Percentiles rank a stretch among this genome's conserved stretches.
Evolutionary conservation across 495 filamentous ascomycete genomes (phyloP).

Genomic region (Aspergillus nidulans): DNA sequence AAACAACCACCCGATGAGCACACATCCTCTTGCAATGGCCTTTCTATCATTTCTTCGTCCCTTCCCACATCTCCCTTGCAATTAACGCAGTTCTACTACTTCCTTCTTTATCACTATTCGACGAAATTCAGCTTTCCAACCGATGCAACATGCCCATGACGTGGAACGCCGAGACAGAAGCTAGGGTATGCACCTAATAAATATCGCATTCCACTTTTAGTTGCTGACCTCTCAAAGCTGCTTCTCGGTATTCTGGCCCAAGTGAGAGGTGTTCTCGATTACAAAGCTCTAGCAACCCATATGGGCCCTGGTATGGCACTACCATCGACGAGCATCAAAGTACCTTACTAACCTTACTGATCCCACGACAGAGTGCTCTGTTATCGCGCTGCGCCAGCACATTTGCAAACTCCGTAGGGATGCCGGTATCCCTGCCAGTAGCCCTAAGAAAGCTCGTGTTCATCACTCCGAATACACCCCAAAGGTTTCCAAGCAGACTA

Average conservation of each 20-base stretch:
- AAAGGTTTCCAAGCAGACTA: not conserved
- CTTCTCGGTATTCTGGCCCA: slow-evolving; percentile 3
- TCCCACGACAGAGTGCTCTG: not conserved
- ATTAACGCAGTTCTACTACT: no score
- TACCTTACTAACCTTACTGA: slow-evolving; percentile 1
- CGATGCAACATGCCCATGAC: slow-evolving; percentile 5
- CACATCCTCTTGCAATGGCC: not conserved
- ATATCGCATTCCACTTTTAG: not conserved
- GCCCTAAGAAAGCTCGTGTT: not conserved
- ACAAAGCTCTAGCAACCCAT: not conserved
- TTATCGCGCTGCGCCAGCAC: slow-evolving; percentile 4
- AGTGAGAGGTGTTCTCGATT: slow-evolving; percentile 1
- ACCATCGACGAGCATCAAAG: not conserved
- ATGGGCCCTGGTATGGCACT: slow-evolving; percentile 5
- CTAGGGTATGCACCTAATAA: not conserved
- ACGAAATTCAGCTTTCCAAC: no score
- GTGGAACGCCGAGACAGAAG: slow-evolving; percentile 3
- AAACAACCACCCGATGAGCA: not conserved
- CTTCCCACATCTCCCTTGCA: not conserved
- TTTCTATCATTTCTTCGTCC: not conserved
- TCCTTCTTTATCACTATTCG: no score
- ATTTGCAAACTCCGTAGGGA: slow-evolving; percentile 3
- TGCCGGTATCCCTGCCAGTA: not conserved
- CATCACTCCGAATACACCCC: not conserved
- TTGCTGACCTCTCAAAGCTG: slow-evolving; percentile 1